A percentile compares a stretch with the other conserved stretches of the same genome.
phyloP scores from a whole-genome alignment of 2,329 filamentous ascomycete species.

The Aspergillus eucalypticola region DNA sequence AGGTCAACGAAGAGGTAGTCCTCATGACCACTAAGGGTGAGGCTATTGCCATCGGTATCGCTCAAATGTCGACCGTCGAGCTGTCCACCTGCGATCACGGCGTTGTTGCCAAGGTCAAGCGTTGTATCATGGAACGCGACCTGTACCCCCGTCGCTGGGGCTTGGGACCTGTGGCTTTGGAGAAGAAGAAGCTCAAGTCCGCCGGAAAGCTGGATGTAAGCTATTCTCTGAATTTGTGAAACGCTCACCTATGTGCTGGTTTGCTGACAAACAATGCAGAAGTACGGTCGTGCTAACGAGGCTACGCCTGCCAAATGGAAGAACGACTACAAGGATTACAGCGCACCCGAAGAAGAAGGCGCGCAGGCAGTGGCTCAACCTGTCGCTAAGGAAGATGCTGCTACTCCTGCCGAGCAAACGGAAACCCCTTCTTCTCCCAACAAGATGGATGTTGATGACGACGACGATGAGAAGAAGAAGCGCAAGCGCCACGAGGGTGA shows the following conservation, averaged over 20 bases:
- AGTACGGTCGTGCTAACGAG: slow-evolving; percentile 91
- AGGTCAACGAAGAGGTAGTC: slow-evolving; percentile 93
- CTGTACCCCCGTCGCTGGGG: slow-evolving; percentile 97
- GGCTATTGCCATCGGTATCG: slow-evolving; percentile 93
- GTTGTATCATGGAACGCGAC: slow-evolving; percentile 99
- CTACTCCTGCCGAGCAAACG: slow-evolving; percentile 28
- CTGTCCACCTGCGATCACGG: slow-evolving; percentile 96
- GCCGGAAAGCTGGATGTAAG: slow-evolving; percentile 87
- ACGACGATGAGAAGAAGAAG: slow-evolving; percentile 53
- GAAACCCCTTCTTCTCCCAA: slow-evolving; percentile 33
- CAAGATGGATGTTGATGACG: slow-evolving; percentile 47
- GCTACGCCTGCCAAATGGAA: slow-evolving; percentile 93
- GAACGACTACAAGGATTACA: slow-evolving; percentile 87
- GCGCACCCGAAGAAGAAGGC: slow-evolving; percentile 49
- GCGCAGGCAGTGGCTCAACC: slow-evolving; percentile 50
- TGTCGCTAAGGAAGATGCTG: slow-evolving; percentile 40
- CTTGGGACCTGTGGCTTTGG: slow-evolving; percentile 83
- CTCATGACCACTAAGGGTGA: slow-evolving; percentile 99
- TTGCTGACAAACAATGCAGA: slow-evolving; percentile 52
- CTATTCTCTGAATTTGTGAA: slow-evolving; percentile 10
- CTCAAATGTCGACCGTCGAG: slow-evolving; percentile 97
- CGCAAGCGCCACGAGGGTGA: slow-evolving; percentile 59
- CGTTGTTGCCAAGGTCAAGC: slow-evolving; percentile 97
- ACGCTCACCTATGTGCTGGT: neutral
- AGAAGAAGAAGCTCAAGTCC: slow-evolving; percentile 99